Evolutionary conservation across 2,329 filamentous ascomycete genomes (phyloP), one percentile per base, ranked within the genome.

Genomic region (Emydomyces testavorans): DNA sequence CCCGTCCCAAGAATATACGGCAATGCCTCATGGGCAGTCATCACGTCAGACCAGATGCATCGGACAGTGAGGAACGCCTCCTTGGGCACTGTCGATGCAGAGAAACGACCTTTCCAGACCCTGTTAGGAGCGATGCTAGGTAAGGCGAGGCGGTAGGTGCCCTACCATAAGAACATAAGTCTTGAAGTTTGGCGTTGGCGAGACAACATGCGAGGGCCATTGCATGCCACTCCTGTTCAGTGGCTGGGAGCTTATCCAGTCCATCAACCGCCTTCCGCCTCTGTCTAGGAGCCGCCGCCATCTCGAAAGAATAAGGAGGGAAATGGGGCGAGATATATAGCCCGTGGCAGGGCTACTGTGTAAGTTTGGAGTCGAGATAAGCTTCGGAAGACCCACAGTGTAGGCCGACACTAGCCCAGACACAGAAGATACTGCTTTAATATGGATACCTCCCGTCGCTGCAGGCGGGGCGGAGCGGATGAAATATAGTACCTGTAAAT

Each of bases 1-100:
- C 44, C 49, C 31, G 46, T 39, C 5, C 42, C 46, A 34, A 47
- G 24, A 48, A 53, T 53, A 43, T 51, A 51, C 35, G n/a, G n/a
- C n/a, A n/a, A n/a, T n/a, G n/a, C n/a, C 8, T 46, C 32, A 32
- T 29, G 26, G 6, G 6, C 15, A n/a, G n/a, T n/a, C 26, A 45
- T 36, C 46, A 44, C 47, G 40, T 51, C 18, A 11, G 42, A 46
- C 49, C 49, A 51, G 39, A 53, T 47, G 20, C 46, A 47, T 37
- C 37, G 46, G 24, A 51, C 23, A 20, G 41, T 53, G 20, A 53
- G 38, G 35, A 51, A 51, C 39, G 49, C 51, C 40, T 53, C 51
- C 28, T 51, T 53, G 43, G 49, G 11, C 43, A 45, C 51, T 13
- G 46, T 49, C 15, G 46, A 53, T 31, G 51, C 49, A 31, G 49